Evolutionary conservation across 257 asterid species (phyloP).

Genomic region (Cordia subcordata): DNA sequence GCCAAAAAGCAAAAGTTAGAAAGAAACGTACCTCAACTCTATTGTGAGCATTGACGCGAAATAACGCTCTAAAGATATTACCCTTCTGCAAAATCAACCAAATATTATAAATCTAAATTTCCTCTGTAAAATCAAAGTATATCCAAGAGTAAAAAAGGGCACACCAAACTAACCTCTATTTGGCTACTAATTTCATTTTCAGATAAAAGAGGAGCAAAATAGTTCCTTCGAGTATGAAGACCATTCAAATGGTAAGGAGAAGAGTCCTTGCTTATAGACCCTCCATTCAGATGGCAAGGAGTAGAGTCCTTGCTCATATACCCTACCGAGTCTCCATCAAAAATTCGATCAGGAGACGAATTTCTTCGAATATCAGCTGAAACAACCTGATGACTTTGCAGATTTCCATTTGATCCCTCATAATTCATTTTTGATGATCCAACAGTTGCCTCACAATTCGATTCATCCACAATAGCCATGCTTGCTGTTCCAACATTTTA

Average conservation of each 20-base stretch:
- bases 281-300: too few relatives aligned
- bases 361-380: conserved; percentile 12
- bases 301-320: too few relatives aligned
- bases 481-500: conserved; percentile 14
- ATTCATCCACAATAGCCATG: conserved; percentile 16
- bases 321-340: not conserved
- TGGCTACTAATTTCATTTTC: conserved; percentile 22
- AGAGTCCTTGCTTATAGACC: not conserved
- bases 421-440: not conserved
- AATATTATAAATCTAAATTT: conserved; percentile 9
- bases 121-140: not conserved
- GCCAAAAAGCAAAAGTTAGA: not conserved
- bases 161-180: conserved; percentile 31
- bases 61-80: conserved; percentile 53
- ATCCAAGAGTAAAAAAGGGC: not conserved
- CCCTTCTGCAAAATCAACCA: conserved; percentile 47
- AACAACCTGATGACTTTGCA: conserved; percentile 21
- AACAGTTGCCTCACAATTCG: conserved; percentile 9
- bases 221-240: conserved; percentile 13
- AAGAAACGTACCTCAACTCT: conserved; percentile 59
- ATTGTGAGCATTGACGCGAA: conserved; percentile 82
- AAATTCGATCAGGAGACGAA: conserved; percentile 19
- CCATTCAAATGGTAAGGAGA: not conserved
- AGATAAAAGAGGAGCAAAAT: conserved; percentile 30
- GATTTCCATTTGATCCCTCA: conserved; percentile 10